A percentile compares a stretch with the other conserved stretches of the same genome.
These are phyloP conservation scores for Colletotrichum sublineola DNA, from an alignment of 2,329 filamentous ascomycete genomes.

Conservation along the genomic window DNA sequence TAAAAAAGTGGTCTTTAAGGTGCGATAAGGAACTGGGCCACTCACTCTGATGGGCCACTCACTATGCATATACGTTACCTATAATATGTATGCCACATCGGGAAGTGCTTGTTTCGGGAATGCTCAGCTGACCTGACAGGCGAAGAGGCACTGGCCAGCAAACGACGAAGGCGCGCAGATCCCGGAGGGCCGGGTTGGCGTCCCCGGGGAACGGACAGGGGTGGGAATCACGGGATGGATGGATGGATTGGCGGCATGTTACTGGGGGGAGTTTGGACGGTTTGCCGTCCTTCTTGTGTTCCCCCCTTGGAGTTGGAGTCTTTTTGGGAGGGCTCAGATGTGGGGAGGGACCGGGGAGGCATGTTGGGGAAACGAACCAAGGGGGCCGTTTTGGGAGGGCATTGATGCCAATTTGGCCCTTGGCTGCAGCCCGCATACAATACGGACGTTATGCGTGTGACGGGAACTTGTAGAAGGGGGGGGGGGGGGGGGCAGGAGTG, in stretches of 20 bases:
- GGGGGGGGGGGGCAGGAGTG: not conserved
- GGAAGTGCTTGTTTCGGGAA: slow-evolving; percentile 20
- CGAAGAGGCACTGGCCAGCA: not conserved
- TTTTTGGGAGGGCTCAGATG: not conserved
- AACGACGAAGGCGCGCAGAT: not conserved
- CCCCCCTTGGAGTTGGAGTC: not conserved
- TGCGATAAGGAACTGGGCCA: no score
- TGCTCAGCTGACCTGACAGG: slow-evolving; percentile 30
- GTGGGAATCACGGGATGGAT: not conserved
- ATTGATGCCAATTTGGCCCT: slow-evolving; percentile 7
- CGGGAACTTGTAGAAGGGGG: not conserved
- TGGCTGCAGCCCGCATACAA: not conserved
- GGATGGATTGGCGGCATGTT: not conserved
- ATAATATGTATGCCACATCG: not conserved
- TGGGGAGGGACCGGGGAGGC: not conserved
- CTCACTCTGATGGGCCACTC: no score
- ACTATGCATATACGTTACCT: no score
- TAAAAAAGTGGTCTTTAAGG: no score
- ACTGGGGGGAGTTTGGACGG: not conserved
- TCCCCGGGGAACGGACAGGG: not conserved
- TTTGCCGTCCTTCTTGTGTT: not conserved
- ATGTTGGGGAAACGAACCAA: not conserved
- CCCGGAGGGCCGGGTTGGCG: not conserved
- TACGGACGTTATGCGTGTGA: slow-evolving; percentile 24
- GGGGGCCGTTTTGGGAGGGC: not conserved